A percentile compares a stretch with the other conserved stretches of the same genome.
phyloP scores from a whole-genome alignment of 805 yeast species.

The Lachancea meyersii region DNA sequence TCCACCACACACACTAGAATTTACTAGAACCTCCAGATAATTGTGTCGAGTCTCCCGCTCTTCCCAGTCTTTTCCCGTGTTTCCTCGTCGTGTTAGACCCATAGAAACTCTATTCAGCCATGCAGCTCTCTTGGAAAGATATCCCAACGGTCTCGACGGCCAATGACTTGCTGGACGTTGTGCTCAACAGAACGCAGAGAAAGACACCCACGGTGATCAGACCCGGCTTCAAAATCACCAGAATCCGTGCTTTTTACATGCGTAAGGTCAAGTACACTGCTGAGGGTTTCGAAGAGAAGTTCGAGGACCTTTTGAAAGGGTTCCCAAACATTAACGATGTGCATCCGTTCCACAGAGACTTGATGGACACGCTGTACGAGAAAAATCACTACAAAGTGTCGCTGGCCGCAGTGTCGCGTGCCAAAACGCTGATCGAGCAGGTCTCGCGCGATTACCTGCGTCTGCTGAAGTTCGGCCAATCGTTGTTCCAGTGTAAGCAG shows the following conservation, averaged over 20 bases:
- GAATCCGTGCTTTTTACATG: slow-evolving; percentile 97
- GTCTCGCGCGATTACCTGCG: slow-evolving; percentile 94
- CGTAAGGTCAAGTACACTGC: slow-evolving; percentile 95
- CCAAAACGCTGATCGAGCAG: slow-evolving; percentile 90
- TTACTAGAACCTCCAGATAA: too few relatives aligned
- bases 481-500: slow-evolving; percentile 97
- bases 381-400: slow-evolving; percentile 97
- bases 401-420: slow-evolving; percentile 87
- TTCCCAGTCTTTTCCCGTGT: too few relatives aligned
- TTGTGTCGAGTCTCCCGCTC: too few relatives aligned
- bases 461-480: slow-evolving; percentile 93
- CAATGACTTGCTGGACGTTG: slow-evolving; percentile 91
- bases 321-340: slow-evolving; percentile 96
- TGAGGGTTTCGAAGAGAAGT: slow-evolving; percentile 92
- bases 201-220: slow-evolving; percentile 98
- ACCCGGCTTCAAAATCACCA: slow-evolving; percentile 91
- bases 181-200: slow-evolving; percentile 94
- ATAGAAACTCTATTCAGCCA: too few relatives aligned
- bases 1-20: too few relatives aligned
- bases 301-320: slow-evolving; percentile 74
- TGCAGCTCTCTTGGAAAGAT: slow-evolving; percentile 99
- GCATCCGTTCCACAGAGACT: slow-evolving; percentile 97
- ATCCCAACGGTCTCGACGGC: slow-evolving; percentile 91
- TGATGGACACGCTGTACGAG: slow-evolving; percentile 96
- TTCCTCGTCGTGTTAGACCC: too few relatives aligned